Conservation (phyloP, 305 asterid genomes). For the Fraxinus velutina region DNA sequence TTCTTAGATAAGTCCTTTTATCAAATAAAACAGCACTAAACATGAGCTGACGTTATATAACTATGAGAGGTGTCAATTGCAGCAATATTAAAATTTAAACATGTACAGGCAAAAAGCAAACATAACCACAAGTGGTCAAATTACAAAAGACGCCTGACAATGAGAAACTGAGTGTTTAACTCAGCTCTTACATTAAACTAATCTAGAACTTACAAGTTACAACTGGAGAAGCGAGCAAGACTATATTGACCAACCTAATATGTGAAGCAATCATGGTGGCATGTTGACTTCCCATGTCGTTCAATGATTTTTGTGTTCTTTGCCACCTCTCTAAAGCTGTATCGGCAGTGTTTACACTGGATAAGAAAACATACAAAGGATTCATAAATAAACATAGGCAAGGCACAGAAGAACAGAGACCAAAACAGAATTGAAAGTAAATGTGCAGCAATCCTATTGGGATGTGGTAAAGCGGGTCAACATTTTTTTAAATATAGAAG, state of each 20-base stretch:
- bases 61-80: background rate
- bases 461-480: background rate
- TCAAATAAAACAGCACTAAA: background rate
- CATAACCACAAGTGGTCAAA: background rate
- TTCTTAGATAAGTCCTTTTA: background rate
- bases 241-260: constrained; percentile 49
- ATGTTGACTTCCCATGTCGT: constrained; percentile 51
- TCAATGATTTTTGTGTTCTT: constrained; percentile 47
- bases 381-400: constrained; percentile 1
- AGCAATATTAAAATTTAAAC: background rate
- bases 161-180: background rate
- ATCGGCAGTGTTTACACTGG: constrained; percentile 57
- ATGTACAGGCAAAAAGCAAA: background rate
- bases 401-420: background rate
- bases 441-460: background rate
- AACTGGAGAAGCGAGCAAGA: background rate
- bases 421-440: background rate
- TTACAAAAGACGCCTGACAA: background rate
- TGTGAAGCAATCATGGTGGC: constrained; percentile 45
- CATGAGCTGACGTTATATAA: background rate
- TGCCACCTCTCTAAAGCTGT: constrained; percentile 48
- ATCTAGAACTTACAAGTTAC: background rate
- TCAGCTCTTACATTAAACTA: background rate
- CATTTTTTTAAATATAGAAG: background rate
- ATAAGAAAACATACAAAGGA: constrained; percentile 14